A percentile compares a stretch with the other conserved stretches of the same genome.
phyloP scores from a whole-genome alignment of 257 asterid species.

The Nicotiana otophora region DNA sequence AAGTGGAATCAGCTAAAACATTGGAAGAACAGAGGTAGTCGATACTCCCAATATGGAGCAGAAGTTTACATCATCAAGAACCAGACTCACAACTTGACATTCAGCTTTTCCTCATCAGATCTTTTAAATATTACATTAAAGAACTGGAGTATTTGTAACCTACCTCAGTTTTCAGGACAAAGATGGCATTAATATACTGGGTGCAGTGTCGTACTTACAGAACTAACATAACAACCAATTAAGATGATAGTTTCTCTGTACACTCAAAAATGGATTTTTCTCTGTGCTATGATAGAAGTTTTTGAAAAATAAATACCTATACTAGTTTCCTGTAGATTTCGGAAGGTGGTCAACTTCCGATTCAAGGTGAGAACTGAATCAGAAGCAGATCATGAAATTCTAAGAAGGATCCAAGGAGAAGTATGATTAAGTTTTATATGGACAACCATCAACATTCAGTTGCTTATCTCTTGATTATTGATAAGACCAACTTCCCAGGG shows the following conservation, averaged over 20 bases:
- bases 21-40: neutral
- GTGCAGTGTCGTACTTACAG: neutral
- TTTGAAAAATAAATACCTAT: neutral
- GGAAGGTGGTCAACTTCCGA: neutral
- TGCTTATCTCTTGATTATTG: neutral
- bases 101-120: neutral
- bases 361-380: neutral
- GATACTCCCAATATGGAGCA: neutral
- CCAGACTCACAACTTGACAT: neutral
- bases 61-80: neutral
- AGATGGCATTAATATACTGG: neutral
- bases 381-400: neutral
- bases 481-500: neutral
- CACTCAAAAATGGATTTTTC: neutral
- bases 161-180: neutral
- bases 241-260: neutral
- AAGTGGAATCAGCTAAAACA: neutral
- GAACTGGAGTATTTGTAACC: neutral
- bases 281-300: neutral
- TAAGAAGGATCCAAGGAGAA: neutral
- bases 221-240: neutral
- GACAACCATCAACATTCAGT: slow-evolving; percentile 1
- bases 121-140: neutral
- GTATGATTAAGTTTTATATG: neutral
- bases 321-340: neutral